These are phyloP conservation scores for Plasmodium vivax DNA, from an alignment of 169 alveolate genomes.

Conservation along the genomic window DNA sequence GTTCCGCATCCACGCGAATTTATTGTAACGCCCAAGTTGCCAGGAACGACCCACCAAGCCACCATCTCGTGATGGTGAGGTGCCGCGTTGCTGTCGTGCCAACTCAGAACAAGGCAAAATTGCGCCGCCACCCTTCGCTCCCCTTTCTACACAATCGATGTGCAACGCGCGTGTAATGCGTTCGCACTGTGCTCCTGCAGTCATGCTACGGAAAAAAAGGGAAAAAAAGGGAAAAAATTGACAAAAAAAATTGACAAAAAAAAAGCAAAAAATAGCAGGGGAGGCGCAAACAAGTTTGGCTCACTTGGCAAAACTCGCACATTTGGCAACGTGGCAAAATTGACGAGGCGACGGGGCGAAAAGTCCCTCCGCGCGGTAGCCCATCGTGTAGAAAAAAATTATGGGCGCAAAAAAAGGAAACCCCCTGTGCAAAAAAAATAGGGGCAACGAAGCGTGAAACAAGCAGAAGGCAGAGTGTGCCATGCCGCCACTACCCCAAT, in stretches of 20 bases:
- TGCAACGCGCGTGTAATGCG: not conserved
- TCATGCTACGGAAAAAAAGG: not conserved
- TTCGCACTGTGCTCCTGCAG: not conserved
- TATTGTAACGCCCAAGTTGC: not conserved
- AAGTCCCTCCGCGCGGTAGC: not conserved
- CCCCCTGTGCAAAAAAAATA: not conserved
- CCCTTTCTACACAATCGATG: not conserved
- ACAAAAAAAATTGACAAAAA: not conserved
- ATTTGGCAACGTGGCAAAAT: not conserved
- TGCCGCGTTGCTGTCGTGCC: not conserved
- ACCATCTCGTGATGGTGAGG: not conserved
- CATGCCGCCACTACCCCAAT: not conserved
- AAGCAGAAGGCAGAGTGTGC: not conserved
- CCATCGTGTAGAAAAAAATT: not conserved
- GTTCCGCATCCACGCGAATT: not conserved
- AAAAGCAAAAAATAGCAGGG: not conserved
- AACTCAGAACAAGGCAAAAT: not conserved
- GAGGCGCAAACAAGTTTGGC: not conserved
- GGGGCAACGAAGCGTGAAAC: not conserved
- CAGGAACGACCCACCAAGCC: not conserved
- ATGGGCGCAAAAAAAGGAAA: not conserved
- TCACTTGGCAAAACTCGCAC: not conserved
- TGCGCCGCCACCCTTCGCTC: not conserved
- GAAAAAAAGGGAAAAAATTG: not conserved
- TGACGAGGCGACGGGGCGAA: not conserved